A percentile compares a stretch with the other conserved stretches of the same genome.
Evolutionary conservation across 257 asterid genomes (phyloP).

Genomic region (Solanum pinnatisectum): DNA sequence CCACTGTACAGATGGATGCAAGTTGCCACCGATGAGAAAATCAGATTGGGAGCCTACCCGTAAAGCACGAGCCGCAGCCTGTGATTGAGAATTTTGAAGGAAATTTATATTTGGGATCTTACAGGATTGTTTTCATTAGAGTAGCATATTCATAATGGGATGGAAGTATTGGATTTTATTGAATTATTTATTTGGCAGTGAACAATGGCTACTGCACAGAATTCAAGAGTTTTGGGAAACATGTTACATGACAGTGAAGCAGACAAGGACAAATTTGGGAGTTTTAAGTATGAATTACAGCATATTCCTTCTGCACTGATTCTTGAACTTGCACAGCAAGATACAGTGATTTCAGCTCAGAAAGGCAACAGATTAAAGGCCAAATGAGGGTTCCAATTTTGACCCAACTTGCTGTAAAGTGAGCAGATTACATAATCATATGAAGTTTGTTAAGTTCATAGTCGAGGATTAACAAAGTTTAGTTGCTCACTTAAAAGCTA

Average conservation of each 20-base stretch:
- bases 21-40: slow-evolving; percentile 67
- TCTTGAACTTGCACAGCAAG: not conserved
- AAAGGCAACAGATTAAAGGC: not conserved
- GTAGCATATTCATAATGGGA: slow-evolving; percentile 1
- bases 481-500: not conserved
- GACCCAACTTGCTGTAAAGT: not conserved
- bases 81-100: slow-evolving; percentile 80
- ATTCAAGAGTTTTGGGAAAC: not conserved
- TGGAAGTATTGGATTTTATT: slow-evolving; percentile 1
- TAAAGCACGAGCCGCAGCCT: slow-evolving; percentile 88
- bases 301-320: not conserved
- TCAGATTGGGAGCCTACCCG: slow-evolving; percentile 72
- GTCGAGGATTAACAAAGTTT: not conserved
- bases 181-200: not conserved
- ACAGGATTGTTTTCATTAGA: slow-evolving; percentile 14
- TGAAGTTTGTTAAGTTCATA: not conserved
- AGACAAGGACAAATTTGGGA: not conserved
- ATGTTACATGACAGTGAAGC: not conserved
- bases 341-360: not conserved
- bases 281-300: not conserved
- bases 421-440: not conserved
- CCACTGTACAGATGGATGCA: slow-evolving; percentile 92
- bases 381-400: not conserved
- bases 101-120: slow-evolving; percentile 16
- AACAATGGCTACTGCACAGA: not conserved